Conservation (phyloP, 2,329 filamentous ascomycete genomes). For the Calonectria pseudoreteaudii region DNA sequence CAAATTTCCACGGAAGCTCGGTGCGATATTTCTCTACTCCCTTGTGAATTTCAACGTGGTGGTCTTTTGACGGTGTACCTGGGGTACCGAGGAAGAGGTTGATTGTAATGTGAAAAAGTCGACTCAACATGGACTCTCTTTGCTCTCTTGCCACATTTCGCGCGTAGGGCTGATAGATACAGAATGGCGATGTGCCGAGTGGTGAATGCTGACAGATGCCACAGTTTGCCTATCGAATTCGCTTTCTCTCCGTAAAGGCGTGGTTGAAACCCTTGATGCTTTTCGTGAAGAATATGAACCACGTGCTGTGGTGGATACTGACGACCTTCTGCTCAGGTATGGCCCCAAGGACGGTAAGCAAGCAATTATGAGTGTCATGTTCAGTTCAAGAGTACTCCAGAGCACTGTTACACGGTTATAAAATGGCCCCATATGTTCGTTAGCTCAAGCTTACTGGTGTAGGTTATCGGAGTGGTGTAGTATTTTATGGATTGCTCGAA, state of each 20-base stretch:
- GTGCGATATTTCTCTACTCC: no score
- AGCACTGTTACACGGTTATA: not conserved
- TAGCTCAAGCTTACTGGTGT: not conserved
- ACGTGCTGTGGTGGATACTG: not conserved
- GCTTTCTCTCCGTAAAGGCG: not conserved
- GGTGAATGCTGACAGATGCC: not conserved
- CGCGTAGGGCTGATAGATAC: not conserved
- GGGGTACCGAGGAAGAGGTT: not conserved
- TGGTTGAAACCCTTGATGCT: not conserved
- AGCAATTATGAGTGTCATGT: not conserved
- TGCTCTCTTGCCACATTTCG: not conserved
- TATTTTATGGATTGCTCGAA: not conserved
- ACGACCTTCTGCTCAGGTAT: not conserved
- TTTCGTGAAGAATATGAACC: not conserved
- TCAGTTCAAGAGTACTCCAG: not conserved
- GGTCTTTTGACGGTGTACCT: not conserved
- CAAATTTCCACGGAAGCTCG: no score
- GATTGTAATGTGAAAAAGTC: not conserved
- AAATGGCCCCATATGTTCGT: fast-evolving
- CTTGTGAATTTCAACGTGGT: no score
- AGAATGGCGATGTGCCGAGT: not conserved
- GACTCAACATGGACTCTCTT: not conserved
- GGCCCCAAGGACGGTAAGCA: not conserved
- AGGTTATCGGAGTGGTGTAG: not conserved
- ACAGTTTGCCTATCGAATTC: not conserved